Evolutionary conservation across 345 rosid species (phyloP), one percentile per base, ranked within the genome.

Genomic region (Psidium guajava): DNA sequence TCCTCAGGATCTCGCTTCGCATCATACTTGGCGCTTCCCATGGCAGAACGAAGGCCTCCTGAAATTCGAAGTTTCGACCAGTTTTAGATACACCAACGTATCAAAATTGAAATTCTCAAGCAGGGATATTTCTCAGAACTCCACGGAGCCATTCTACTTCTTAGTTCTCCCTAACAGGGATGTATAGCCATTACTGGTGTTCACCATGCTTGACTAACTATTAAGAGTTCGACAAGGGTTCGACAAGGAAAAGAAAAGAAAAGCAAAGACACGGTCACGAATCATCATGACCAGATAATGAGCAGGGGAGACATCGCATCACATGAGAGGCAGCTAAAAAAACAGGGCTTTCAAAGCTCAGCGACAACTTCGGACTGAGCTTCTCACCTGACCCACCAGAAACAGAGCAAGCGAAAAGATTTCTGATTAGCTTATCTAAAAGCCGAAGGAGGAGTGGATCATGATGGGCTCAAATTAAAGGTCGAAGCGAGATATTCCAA

Each of bases 1-100:
- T 85, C 91, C 9, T 86, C 80, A 15, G 58, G 87, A 47, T 84
- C 88, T 85, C 84, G 84, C 85, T 87, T 92, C 32, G 61, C 89
- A 28, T 7, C 84, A 82, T 47, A 47, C 21, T 77, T 51, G 40
- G 58, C 32, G 59, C 56, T 91, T 61, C 89, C 93, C 92, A 93
- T 91, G 54, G 24, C 58, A 15, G 82, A 73, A 74, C 54, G 8
- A 84, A 50, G 81, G 32, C 85, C 85, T 57, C 64, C 77, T 83
- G 52, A 36, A 52, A 47, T 28, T 32, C 47, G 15, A 69, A 83
- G 69, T 83, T 36, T 42, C 11, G 24, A 40, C 16, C 27, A 8
- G 13, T 83, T 57, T 83, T n/a, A n/a, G n/a, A n/a, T n/a, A n/a
- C n/a, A n/a, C n/a, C n/a, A n/a, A n/a, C n/a, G n/a, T n/a, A n/a